Percentiles rank a stretch among this genome's conserved stretches.
phyloP scores from a whole-genome alignment of 169 alveolate species.

The Perkinsus chesapeaki region DNA sequence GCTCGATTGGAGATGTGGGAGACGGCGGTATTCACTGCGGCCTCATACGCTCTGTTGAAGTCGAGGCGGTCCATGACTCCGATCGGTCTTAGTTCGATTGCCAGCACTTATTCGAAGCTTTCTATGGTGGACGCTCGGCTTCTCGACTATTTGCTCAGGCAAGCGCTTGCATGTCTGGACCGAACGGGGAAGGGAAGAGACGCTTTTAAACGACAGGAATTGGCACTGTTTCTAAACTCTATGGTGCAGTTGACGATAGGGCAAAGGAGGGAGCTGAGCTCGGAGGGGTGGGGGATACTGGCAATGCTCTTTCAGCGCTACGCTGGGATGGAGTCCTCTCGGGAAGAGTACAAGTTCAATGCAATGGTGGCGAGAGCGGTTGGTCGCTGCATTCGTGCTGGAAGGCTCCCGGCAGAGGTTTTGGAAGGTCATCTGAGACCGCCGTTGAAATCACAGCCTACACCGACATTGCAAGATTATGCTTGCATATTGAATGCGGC shows the following conservation, averaged over 20 bases:
- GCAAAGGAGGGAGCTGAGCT: not conserved
- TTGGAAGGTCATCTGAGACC: not conserved
- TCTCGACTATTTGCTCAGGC: not conserved
- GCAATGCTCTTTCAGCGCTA: not conserved
- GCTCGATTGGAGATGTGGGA: not conserved
- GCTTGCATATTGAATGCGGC: not conserved
- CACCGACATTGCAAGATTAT: not conserved
- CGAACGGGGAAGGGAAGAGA: not conserved
- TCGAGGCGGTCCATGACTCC: not conserved
- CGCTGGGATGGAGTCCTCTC: not conserved
- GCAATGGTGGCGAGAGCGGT: not conserved
- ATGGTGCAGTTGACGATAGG: not conserved
- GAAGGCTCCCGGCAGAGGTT: not conserved
- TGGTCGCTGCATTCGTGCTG: not conserved
- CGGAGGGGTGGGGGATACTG: not conserved
- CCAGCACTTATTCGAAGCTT: not conserved
- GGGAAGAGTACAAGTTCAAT: not conserved
- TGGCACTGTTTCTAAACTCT: not conserved
- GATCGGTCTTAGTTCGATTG: not conserved
- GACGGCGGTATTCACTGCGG: not conserved
- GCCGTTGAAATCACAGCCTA: not conserved
- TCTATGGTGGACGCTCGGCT: not conserved
- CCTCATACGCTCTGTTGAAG: not conserved
- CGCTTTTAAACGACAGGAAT: not conserved
- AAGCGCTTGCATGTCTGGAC: not conserved